A percentile compares a stretch with the other conserved stretches of the same genome.
Evolutionary conservation across 2,329 filamentous ascomycete species (phyloP).

Genomic region (Botrytis aclada): DNA sequence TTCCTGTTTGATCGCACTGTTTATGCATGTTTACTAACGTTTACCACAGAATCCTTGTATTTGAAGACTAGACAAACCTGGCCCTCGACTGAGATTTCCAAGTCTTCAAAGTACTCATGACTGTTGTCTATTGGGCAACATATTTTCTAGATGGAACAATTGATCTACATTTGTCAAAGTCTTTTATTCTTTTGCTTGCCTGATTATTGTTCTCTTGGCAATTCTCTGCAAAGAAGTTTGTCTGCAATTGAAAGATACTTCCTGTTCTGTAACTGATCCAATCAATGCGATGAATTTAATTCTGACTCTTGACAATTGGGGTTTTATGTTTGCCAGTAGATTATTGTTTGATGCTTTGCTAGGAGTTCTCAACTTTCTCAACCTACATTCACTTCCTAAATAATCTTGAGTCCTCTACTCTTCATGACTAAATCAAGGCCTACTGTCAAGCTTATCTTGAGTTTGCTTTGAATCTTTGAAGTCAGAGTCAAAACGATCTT

Average conservation of each 20-base stretch:
- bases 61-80: neutral
- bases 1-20: too few species aligned
- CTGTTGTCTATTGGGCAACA: too few species aligned
- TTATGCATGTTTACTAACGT: neutral
- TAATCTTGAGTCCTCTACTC: neutral
- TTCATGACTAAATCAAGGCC: accelerated
- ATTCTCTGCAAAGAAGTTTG: neutral
- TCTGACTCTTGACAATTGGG: neutral
- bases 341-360: neutral
- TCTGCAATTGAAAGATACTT: neutral
- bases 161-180: neutral
- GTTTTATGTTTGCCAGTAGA: neutral
- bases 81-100: too few species aligned
- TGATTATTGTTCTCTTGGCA: neutral
- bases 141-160: too few species aligned
- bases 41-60: neutral
- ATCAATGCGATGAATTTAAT: neutral
- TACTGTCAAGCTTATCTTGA: neutral
- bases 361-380: neutral
- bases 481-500: neutral
- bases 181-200: neutral
- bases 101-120: too few species aligned
- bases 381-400: neutral
- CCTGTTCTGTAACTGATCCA: accelerated
- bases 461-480: neutral